phyloP scores from a whole-genome alignment of 1,139 yeast genomes.

The Saccharomyces hybrid region DNA sequence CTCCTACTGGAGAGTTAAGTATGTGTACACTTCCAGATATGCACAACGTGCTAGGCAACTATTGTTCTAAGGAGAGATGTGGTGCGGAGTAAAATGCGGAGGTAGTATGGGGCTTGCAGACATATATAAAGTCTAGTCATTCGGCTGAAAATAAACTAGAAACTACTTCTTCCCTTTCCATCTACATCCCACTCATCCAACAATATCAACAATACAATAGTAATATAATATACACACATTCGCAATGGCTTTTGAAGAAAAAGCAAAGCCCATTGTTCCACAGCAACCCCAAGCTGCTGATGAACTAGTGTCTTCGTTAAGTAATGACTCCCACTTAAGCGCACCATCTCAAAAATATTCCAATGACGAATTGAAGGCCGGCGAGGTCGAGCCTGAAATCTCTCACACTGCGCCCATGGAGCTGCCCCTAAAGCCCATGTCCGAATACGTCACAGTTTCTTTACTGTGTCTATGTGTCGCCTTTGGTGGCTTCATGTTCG shows the following conservation, averaged over 20 bases:
- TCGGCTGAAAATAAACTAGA: neutral
- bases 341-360: neutral
- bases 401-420: conserved; percentile 9
- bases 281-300: neutral
- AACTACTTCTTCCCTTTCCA: neutral
- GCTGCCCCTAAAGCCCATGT: conserved; percentile 37
- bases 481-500: conserved; percentile 61
- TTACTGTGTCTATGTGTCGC: conserved; percentile 42
- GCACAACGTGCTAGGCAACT: neutral
- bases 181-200: neutral
- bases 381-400: neutral
- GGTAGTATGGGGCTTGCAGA: neutral
- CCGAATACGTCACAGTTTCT: conserved; percentile 33
- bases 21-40: neutral
- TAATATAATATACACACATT: neutral
- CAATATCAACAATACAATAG: neutral
- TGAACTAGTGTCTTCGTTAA: neutral
- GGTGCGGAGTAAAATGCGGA: neutral
- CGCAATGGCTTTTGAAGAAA: neutral
- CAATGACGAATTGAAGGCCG: neutral
- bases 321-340: neutral
- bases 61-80: neutral
- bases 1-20: neutral
- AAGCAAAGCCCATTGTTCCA: neutral
- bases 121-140: neutral